A percentile compares a stretch with the other conserved stretches of the same genome.
Evolutionary conservation across 805 yeast species (phyloP).

Genomic region (Suhomyces pyralidae): DNA sequence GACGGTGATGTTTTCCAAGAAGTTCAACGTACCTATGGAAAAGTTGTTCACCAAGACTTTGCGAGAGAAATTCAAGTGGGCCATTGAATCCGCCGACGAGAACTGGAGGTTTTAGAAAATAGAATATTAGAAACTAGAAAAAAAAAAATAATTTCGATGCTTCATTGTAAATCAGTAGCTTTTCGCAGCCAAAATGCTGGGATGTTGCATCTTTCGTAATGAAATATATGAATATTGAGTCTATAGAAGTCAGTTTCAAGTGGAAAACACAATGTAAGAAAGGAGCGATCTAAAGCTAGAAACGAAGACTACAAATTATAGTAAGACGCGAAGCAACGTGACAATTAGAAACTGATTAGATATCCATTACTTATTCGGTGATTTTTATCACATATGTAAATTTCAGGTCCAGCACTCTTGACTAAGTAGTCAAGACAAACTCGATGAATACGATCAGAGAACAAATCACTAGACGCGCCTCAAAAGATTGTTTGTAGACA

Average conservation of each 20-base stretch:
- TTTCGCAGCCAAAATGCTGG: neutral
- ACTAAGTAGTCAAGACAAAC: neutral
- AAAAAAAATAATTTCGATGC: too few species aligned
- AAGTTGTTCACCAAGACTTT: slow-evolving; percentile 87
- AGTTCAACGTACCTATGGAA: slow-evolving; percentile 84
- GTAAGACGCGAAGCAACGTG: too few species aligned
- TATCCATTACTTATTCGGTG: too few species aligned
- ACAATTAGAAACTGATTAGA: too few species aligned
- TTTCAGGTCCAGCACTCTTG: neutral
- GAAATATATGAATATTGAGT: too few species aligned
- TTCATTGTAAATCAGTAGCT: too few species aligned
- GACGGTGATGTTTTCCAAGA: slow-evolving; percentile 84
- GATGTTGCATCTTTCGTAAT: too few species aligned
- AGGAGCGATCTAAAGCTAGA: too few species aligned
- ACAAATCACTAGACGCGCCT: neutral
- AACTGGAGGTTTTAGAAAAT: slow-evolving; percentile 70
- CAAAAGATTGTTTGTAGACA: neutral
- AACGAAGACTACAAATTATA: too few species aligned
- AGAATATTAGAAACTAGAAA: neutral
- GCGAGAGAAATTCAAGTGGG: slow-evolving; percentile 94
- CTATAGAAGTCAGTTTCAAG: too few species aligned
- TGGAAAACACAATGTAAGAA: too few species aligned
- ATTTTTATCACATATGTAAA: too few species aligned
- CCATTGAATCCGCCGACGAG: slow-evolving; percentile 84
- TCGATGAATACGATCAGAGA: neutral